A percentile compares a stretch with the other conserved stretches of the same genome.
phyloP scores from a whole-genome alignment of 2,329 filamentous ascomycete genomes.

The Botrytis hyacinthi region DNA sequence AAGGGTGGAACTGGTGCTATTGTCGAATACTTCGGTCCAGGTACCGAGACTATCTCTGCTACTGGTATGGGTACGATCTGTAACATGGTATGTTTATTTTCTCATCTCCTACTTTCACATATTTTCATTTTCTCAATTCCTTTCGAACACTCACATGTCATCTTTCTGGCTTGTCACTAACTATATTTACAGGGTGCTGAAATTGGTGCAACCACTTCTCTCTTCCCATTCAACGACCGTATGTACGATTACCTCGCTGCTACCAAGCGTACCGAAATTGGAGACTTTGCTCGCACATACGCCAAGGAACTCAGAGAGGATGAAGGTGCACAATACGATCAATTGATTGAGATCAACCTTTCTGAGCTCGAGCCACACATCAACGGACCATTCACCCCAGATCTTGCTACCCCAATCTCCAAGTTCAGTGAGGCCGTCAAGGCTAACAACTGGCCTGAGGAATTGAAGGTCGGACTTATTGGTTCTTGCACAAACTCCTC shows the following conservation, averaged over 20 bases:
- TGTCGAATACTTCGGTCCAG: constrained; percentile 73
- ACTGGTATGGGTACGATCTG: constrained; percentile 86
- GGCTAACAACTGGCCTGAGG: constrained; percentile 92
- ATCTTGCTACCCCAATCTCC: constrained; percentile 95
- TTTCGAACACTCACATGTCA: neutral
- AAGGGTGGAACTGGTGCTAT: constrained; percentile 97
- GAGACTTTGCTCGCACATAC: constrained; percentile 83
- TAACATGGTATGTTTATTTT: constrained; percentile 53
- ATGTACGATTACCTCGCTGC: constrained; percentile 95
- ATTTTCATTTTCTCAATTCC: neutral
- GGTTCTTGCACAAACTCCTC: constrained; percentile 96
- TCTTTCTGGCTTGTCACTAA: neutral
- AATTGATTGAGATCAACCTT: constrained; percentile 95
- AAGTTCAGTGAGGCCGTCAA: constrained; percentile 95
- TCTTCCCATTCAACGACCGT: constrained; percentile 97
- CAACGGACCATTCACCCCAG: constrained; percentile 98
- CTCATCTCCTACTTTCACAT: neutral
- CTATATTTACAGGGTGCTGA: constrained; percentile 49
- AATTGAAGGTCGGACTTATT: constrained; percentile 94
- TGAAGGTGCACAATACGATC: constrained; percentile 89
- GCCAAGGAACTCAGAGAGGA: constrained; percentile 84
- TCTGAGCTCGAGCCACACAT: constrained; percentile 94
- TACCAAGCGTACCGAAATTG: constrained; percentile 88
- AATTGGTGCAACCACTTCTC: constrained; percentile 81
- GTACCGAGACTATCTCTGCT: constrained; percentile 69